Evolutionary conservation across 2,329 filamentous ascomycete genomes (phyloP).

Genomic region (Claviceps arundinis): DNA sequence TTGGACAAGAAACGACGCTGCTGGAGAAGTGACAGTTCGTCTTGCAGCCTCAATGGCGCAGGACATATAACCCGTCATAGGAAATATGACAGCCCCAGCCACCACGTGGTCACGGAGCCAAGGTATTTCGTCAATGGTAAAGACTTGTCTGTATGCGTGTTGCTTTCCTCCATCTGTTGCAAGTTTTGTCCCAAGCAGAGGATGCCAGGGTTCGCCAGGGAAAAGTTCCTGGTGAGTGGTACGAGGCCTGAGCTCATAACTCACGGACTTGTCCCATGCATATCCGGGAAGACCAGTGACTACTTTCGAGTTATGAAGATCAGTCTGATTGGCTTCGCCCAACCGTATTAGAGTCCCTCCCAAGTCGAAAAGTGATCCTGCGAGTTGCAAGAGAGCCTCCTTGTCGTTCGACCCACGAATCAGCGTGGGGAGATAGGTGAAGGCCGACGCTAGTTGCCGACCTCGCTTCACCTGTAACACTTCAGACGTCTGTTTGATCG

Average conservation of each 20-base stretch:
- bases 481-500: constrained; percentile 27
- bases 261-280: constrained; percentile 14
- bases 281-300: constrained; percentile 15
- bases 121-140: constrained; percentile 17
- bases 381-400: constrained; percentile 15
- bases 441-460: constrained; percentile 1
- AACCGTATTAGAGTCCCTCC: constrained; percentile 26
- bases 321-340: constrained; percentile 24
- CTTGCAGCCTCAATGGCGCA: constrained; percentile 20
- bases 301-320: constrained; percentile 2
- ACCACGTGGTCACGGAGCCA: constrained; percentile 24
- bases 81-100: constrained; percentile 19
- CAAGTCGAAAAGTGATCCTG: constrained; percentile 26
- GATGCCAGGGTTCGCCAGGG: constrained; percentile 16
- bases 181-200: constrained; percentile 13
- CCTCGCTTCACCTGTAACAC: constrained; percentile 13
- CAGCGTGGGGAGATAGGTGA: constrained; percentile 7
- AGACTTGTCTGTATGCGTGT: constrained; percentile 20
- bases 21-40: neutral
- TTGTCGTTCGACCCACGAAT: constrained; percentile 6
- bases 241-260: constrained; percentile 2
- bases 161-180: constrained; percentile 12
- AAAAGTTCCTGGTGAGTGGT: constrained; percentile 13
- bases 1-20: constrained; percentile 3
- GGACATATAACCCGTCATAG: constrained; percentile 22